Percentiles rank a stretch among this genome's conserved stretches.
phyloP scores from a whole-genome alignment of 2,329 filamentous ascomycete species.

The Chaetomium olivaceum region DNA sequence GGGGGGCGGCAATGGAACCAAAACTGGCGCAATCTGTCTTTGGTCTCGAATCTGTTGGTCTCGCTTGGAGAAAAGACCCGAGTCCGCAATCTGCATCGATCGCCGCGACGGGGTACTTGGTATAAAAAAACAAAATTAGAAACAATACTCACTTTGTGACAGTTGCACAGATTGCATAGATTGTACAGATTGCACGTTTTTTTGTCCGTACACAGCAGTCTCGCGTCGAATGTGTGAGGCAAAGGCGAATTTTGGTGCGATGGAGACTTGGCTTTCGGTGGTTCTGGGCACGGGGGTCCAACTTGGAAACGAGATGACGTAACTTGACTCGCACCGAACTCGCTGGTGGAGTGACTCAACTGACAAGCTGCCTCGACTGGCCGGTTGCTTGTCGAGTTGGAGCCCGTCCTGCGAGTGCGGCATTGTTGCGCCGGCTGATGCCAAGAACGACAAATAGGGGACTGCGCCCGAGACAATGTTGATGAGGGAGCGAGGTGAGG shows the following conservation, averaged over 20 bases:
- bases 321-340: slow-evolving; percentile 14
- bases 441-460: slow-evolving; percentile 15
- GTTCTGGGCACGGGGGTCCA: slow-evolving; percentile 11
- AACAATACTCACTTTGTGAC: slow-evolving; percentile 1
- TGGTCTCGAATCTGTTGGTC: neutral
- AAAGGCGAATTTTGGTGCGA: slow-evolving; percentile 6
- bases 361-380: neutral
- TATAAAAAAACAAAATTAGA: neutral
- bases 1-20: neutral
- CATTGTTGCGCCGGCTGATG: slow-evolving; percentile 13
- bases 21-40: neutral
- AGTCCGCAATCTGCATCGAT: neutral
- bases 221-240: neutral
- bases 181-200: slow-evolving; percentile 5
- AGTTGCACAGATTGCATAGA: slow-evolving; percentile 1
- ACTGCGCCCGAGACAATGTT: neutral
- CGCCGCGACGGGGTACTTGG: neutral
- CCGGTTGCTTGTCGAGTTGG: neutral
- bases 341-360: slow-evolving; percentile 27
- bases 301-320: slow-evolving; percentile 25
- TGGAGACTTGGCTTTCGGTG: slow-evolving; percentile 5
- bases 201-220: neutral
- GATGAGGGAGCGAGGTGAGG: neutral
- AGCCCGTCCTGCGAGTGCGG: neutral
- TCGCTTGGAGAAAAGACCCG: neutral